Evolutionary conservation across 139 green algal species (phyloP).

Genomic region (Tetraselmis striata): DNA sequence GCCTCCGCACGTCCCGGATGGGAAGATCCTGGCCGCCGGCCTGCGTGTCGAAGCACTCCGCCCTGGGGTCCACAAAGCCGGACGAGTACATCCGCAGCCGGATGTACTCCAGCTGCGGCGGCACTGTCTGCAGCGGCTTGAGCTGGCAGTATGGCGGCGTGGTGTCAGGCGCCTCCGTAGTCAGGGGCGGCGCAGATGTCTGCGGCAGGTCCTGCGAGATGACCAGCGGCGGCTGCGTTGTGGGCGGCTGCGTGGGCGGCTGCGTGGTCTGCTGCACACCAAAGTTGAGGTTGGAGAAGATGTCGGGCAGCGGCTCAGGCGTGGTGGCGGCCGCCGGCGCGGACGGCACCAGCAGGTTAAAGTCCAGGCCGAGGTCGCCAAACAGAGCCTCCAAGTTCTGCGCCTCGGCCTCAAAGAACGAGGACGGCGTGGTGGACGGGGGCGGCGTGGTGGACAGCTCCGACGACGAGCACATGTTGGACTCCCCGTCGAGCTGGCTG

Average conservation of each 20-base stretch:
- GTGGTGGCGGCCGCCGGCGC: background rate
- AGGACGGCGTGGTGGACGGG: background rate
- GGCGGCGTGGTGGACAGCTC: background rate
- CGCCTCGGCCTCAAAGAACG: background rate
- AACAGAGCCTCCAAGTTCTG: background rate
- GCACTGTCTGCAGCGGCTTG: background rate
- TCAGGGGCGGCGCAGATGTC: no score
- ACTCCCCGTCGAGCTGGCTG: background rate
- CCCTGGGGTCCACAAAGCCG: background rate
- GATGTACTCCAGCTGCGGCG: background rate
- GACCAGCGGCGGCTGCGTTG: background rate
- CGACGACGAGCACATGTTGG: background rate
- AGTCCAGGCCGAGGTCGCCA: background rate
- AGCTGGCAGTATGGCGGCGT: background rate
- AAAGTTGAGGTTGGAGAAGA: background rate
- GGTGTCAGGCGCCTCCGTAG: background rate
- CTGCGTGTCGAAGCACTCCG: background rate
- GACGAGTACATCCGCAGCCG: background rate
- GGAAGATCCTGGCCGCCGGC: background rate
- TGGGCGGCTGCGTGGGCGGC: background rate
- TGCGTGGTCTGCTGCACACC: background rate
- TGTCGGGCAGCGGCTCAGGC: background rate
- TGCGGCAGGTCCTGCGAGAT: background rate
- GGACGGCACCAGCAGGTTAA: background rate
- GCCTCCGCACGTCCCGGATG: background rate